Conservation (phyloP, 208 protist species). For the Naegleria fowleri region DNA sequence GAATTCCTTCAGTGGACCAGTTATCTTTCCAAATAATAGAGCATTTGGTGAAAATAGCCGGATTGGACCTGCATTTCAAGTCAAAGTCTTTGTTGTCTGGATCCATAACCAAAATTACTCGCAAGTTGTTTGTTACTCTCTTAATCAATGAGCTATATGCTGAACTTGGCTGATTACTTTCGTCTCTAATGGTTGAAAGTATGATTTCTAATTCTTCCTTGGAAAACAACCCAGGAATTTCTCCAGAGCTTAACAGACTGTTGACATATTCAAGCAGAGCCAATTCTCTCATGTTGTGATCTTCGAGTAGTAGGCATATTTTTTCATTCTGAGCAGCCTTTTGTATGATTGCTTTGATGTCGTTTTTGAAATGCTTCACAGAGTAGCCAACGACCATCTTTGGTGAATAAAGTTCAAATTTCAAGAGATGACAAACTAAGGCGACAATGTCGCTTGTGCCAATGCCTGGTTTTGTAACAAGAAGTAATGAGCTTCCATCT, state of each 20-base stretch:
- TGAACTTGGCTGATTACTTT: slow-evolving; percentile 66
- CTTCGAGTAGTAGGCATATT: slow-evolving; percentile 85
- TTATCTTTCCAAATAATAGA: slow-evolving; percentile 90
- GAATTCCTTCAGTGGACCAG: slow-evolving; percentile 79
- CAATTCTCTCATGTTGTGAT: slow-evolving; percentile 81
- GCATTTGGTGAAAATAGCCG: slow-evolving; percentile 89
- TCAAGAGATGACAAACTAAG: slow-evolving; percentile 78
- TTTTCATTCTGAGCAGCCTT: slow-evolving; percentile 74
- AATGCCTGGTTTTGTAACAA: slow-evolving; percentile 84
- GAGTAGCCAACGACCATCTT: slow-evolving; percentile 78
- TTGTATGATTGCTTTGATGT: slow-evolving; percentile 82
- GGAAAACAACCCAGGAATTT: slow-evolving; percentile 90
- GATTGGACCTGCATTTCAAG: slow-evolving; percentile 82
- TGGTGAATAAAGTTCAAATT: slow-evolving; percentile 76
- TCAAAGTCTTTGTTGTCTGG: slow-evolving; percentile 82
- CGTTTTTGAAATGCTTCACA: slow-evolving; percentile 82
- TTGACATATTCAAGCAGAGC: slow-evolving; percentile 87
- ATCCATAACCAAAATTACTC: slow-evolving; percentile 90
- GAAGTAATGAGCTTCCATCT: slow-evolving; percentile 81
- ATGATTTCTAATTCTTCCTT: slow-evolving; percentile 90
- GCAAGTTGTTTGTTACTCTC: slow-evolving; percentile 78
- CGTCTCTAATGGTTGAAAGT: slow-evolving; percentile 79
- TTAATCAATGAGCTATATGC: slow-evolving; percentile 80
- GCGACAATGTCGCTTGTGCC: slow-evolving; percentile 78
- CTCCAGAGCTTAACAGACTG: slow-evolving; percentile 86